Evolutionary conservation across 257 asterid species (phyloP).

Genomic region (Fraxinus americana): DNA sequence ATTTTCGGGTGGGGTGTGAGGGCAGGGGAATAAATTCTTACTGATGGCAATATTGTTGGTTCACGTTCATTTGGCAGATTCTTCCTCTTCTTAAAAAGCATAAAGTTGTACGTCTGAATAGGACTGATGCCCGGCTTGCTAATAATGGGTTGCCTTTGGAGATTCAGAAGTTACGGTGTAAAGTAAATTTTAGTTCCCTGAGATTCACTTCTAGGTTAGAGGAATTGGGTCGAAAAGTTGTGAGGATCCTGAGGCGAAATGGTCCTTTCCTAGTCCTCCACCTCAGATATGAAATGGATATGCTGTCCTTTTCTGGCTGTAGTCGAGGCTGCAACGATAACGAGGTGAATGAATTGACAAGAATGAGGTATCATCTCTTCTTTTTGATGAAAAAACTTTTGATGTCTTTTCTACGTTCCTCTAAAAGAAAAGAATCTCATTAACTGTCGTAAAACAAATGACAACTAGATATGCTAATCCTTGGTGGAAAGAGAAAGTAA

Average conservation of each 20-base stretch:
- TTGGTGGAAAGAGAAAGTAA: conserved; percentile 59
- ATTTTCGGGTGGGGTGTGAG: not conserved
- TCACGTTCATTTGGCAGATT: conserved; percentile 37
- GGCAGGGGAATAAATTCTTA: not conserved
- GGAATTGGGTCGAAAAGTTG: conserved; percentile 52
- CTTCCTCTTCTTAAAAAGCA: conserved; percentile 55
- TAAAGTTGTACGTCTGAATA: conserved; percentile 55
- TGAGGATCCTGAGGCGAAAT: conserved; percentile 37
- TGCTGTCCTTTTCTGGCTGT: conserved; percentile 62
- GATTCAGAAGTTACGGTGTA: conserved; percentile 56
- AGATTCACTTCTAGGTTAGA: conserved; percentile 49
- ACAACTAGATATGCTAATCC: conserved; percentile 45
- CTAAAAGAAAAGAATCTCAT: not conserved
- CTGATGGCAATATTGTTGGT: not conserved
- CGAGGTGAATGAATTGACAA: conserved; percentile 48
- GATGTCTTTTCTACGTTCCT: not conserved
- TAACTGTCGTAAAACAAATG: conserved; percentile 13
- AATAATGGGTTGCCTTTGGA: conserved; percentile 49
- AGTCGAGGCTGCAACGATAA: conserved; percentile 48
- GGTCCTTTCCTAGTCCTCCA: conserved; percentile 58
- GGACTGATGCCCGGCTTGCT: conserved; percentile 60
- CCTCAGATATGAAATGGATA: conserved; percentile 66
- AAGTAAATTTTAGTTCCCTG: conserved; percentile 48
- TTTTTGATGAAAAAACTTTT: not conserved
- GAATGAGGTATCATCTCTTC: conserved; percentile 43